Evolutionary conservation across 176 grass and related monocot species (phyloP).

Genomic region (Eragrostis curvula): DNA sequence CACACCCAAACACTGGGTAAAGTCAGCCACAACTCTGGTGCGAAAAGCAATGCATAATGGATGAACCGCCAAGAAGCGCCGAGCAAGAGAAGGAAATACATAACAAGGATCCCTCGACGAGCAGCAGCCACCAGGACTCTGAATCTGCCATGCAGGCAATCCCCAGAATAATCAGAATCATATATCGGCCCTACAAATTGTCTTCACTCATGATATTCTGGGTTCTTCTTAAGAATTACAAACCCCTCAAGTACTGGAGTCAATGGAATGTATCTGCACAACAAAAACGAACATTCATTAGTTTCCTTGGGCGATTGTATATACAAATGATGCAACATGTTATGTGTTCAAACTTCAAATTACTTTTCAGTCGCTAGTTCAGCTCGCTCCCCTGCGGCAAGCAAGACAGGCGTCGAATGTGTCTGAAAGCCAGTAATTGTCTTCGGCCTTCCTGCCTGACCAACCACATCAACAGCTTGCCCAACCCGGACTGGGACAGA

Average conservation of each 20-base stretch:
- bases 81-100: background rate
- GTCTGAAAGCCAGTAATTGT: slow-evolving; percentile 98
- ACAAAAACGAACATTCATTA: slow-evolving; percentile 5
- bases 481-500: slow-evolving; percentile 93
- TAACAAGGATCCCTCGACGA: background rate
- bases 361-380: slow-evolving; percentile 98
- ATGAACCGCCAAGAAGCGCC: slow-evolving; percentile 8
- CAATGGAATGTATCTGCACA: slow-evolving; percentile 77
- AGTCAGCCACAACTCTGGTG: slow-evolving; percentile 21
- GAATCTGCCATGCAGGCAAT: background rate
- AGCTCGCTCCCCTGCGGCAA: slow-evolving; percentile 91
- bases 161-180: slow-evolving; percentile 6
- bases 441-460: slow-evolving; percentile 97
- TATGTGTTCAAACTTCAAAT: background rate
- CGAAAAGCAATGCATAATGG: background rate
- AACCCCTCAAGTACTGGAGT: slow-evolving; percentile 82
- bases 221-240: slow-evolving; percentile 97
- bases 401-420: slow-evolving; percentile 93
- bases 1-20: slow-evolving; percentile 17
- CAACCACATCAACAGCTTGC: slow-evolving; percentile 96
- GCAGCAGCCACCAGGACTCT: background rate
- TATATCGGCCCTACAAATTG: background rate
- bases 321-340: background rate
- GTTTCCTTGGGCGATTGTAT: background rate
- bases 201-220: slow-evolving; percentile 75